phyloP scores from a whole-genome alignment of 441 rosid species.

The Populus hybrid region DNA sequence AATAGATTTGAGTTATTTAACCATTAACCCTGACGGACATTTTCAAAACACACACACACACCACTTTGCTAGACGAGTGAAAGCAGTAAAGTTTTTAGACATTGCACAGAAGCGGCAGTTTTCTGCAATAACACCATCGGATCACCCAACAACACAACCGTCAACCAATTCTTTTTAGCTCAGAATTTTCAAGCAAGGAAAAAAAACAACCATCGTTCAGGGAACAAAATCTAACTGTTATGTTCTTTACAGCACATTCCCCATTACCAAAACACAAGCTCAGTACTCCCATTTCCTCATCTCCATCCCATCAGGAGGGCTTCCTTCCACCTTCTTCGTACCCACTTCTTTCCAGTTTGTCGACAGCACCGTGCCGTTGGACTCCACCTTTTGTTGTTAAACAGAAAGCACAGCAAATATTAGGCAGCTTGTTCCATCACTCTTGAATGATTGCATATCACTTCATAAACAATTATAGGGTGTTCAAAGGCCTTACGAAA shows the following conservation, averaged over 20 bases:
- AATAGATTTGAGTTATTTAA: no score
- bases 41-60: no score
- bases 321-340: conserved; percentile 69
- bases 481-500: conserved; percentile 51
- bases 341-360: conserved; percentile 92
- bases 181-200: no score
- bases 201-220: not conserved
- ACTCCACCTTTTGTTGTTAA: conserved; percentile 51
- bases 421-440: not conserved
- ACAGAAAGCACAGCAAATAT: not conserved
- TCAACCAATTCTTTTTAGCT: no score
- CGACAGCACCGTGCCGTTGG: conserved; percentile 70
- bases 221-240: not conserved
- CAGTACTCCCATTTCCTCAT: conserved; percentile 72
- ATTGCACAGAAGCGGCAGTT: no score
- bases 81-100: no score
- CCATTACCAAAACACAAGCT: not conserved
- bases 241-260: not conserved
- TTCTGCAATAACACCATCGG: no score
- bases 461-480: no score
- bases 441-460: no score
- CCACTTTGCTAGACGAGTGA: no score
- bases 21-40: no score
- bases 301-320: conserved; percentile 89
- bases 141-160: no score